Conservation (phyloP, 139 green algal species). For the Eudorina sp. region DNA sequence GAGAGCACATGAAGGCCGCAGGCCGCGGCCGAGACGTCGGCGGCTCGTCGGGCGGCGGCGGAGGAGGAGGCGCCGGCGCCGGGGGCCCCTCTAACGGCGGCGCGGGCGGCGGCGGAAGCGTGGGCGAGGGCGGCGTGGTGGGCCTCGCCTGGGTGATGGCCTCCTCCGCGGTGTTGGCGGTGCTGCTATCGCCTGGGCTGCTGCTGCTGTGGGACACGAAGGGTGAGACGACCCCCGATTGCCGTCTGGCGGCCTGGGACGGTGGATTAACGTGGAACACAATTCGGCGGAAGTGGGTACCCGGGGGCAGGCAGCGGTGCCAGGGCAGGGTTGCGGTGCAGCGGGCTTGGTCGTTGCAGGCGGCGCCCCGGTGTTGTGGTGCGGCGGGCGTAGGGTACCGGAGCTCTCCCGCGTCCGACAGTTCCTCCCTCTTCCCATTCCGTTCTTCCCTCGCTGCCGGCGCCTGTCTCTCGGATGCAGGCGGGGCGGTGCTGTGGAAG, state of each 20-base stretch:
- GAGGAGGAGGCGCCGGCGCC: neutral
- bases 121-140: constrained; percentile 48
- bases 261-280: too few relatives aligned
- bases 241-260: too few relatives aligned
- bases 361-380: too few relatives aligned
- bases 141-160: constrained; percentile 79
- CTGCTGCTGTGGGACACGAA: constrained; percentile 85
- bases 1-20: neutral
- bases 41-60: neutral
- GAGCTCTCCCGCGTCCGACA: too few relatives aligned
- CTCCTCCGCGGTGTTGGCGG: constrained; percentile 67
- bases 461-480: constrained; percentile 29
- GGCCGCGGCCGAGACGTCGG: neutral
- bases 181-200: constrained; percentile 75
- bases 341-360: too few relatives aligned
- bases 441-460: neutral
- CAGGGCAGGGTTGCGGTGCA: too few relatives aligned
- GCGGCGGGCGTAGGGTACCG: too few relatives aligned
- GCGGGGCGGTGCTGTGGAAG: constrained; percentile 59
- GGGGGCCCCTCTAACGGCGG: neutral
- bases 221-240: too few relatives aligned
- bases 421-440: neutral
- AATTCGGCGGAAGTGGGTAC: too few relatives aligned
- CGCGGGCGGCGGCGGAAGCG: neutral
- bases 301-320: too few relatives aligned